Percentiles rank a stretch among this genome's conserved stretches.
These are phyloP conservation scores for Cymbopogon flexuosus DNA, from an alignment of 202 grass and related monocot genomes.

Conservation along the genomic window DNA sequence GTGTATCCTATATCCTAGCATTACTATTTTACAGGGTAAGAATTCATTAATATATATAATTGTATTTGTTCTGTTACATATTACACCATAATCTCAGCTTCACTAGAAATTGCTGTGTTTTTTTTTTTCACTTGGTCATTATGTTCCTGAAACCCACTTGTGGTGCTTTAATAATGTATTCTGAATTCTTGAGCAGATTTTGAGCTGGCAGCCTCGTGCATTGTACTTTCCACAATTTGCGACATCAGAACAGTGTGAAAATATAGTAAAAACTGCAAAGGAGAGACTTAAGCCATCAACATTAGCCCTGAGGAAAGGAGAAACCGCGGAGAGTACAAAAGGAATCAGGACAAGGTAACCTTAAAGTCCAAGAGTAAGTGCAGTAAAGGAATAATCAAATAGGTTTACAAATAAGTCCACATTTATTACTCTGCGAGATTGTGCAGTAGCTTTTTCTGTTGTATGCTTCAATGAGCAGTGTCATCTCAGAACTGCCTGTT, in stretches of 20 bases:
- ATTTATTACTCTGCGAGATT: conserved; percentile 12
- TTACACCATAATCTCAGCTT: not conserved
- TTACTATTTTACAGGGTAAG: not conserved
- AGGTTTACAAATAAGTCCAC: not conserved
- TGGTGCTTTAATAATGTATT: conserved; percentile 21
- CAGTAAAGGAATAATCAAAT: not conserved
- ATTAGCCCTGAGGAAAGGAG: conserved; percentile 83
- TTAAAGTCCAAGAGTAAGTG: not conserved
- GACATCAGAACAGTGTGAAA: conserved; percentile 67
- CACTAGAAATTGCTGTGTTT: not conserved
- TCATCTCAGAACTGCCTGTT: not conserved
- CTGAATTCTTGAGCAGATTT: conserved; percentile 59
- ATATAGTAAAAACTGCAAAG: conserved; percentile 65
- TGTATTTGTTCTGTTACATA: not conserved
- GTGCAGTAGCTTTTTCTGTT: not conserved
- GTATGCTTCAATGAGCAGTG: not conserved
- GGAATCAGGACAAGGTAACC: conserved; percentile 96
- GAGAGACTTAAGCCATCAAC: conserved; percentile 74
- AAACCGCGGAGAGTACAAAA: conserved; percentile 70
- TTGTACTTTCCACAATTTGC: conserved; percentile 89
- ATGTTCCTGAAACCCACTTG: not conserved
- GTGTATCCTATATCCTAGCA: not conserved
- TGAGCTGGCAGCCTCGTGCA: conserved; percentile 93
- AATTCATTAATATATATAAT: not conserved
- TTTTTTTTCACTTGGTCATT: not conserved